Evolutionary conservation across 2,329 filamentous ascomycete genomes (phyloP).

Genomic region (Diplodia seriata): DNA sequence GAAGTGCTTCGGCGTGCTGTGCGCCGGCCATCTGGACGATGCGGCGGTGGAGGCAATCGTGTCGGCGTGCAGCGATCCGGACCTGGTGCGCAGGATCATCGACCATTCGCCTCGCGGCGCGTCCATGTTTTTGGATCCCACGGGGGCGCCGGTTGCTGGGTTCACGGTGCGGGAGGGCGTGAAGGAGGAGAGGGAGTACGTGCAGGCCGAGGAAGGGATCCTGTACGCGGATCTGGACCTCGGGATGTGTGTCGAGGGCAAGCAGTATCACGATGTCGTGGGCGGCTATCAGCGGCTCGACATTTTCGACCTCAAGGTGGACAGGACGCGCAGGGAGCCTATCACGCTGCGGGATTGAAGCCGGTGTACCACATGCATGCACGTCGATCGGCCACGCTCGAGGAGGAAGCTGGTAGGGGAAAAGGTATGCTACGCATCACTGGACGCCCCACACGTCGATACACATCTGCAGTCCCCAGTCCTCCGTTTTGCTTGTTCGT

Average conservation of each 20-base stretch:
- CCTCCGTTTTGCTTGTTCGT: not conserved
- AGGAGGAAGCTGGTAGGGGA: not conserved
- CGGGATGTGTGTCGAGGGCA: conserved; percentile 59
- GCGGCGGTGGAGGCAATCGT: conserved; percentile 49
- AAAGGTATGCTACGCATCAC: not conserved
- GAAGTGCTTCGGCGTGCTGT: conserved; percentile 63
- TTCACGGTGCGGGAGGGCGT: conserved; percentile 46
- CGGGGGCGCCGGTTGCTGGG: conserved; percentile 50
- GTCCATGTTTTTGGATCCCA: conserved; percentile 61
- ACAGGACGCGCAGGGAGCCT: conserved; percentile 51
- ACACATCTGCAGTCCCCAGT: not conserved
- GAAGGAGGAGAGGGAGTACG: conserved; percentile 42
- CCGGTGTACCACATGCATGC: not conserved
- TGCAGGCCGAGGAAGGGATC: conserved; percentile 58
- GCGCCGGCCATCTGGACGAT: conserved; percentile 53
- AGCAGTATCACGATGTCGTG: conserved; percentile 64
- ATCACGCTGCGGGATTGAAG: conserved; percentile 37
- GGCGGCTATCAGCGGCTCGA: conserved; percentile 64
- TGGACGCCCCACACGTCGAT: not conserved
- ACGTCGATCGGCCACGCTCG: not conserved
- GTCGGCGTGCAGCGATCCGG: conserved; percentile 40
- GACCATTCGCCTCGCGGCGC: conserved; percentile 52
- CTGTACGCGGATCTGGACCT: conserved; percentile 61
- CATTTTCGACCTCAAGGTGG: conserved; percentile 60
- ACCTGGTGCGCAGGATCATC: conserved; percentile 45